These are phyloP conservation scores for Trypanosomatidae sp. DNA, from an alignment of 208 protist genomes.

Conservation along the genomic window DNA sequence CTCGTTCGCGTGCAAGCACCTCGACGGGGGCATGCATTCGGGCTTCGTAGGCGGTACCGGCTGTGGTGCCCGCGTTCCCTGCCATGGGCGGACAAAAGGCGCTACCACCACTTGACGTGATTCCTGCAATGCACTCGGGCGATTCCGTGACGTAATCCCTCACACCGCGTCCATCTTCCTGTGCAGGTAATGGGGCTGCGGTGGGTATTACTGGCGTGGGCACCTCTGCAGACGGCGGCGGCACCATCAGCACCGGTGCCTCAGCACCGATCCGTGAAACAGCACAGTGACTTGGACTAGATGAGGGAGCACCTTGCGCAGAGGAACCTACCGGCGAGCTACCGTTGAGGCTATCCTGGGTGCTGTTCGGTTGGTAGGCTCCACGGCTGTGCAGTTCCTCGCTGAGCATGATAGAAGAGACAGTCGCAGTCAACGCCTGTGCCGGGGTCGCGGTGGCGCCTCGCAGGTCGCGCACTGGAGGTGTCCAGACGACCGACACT, in stretches of 20 bases:
- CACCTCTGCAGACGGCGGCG: not conserved
- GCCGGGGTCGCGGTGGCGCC: not conserved
- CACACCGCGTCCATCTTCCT: not conserved
- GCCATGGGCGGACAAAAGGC: not conserved
- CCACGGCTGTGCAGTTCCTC: conserved; percentile 6
- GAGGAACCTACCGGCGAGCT: not conserved
- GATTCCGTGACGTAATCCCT: not conserved
- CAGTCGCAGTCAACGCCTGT: not conserved
- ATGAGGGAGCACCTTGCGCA: not conserved
- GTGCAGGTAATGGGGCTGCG: not conserved
- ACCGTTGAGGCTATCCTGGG: not conserved
- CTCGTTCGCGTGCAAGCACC: not conserved
- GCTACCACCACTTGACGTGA: not conserved
- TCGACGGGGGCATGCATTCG: not conserved
- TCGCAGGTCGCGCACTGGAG: not conserved
- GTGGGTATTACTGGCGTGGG: not conserved
- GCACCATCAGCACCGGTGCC: not conserved
- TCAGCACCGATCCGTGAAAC: not conserved
- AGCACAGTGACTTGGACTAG: not conserved
- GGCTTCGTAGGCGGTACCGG: not conserved
- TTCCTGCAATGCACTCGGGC: not conserved
- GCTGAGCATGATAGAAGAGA: not conserved
- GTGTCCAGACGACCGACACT: not conserved
- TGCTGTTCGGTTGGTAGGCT: not conserved
- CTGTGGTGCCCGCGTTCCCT: not conserved